A percentile compares a stretch with the other conserved stretches of the same genome.
phyloP scores from a whole-genome alignment of 2,329 filamentous ascomycete genomes.

The Hypoxylon sp. region DNA sequence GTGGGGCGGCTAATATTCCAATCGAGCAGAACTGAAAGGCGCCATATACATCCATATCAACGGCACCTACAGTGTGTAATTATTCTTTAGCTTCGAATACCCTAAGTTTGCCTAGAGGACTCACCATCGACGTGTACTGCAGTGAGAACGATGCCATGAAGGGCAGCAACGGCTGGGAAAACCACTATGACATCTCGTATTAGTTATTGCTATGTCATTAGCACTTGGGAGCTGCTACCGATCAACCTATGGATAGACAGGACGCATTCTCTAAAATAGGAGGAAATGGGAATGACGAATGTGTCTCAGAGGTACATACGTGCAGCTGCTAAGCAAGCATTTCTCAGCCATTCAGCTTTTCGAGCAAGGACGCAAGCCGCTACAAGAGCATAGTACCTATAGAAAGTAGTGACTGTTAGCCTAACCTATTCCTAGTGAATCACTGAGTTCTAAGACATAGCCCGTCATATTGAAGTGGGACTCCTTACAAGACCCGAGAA shows the following conservation, averaged over 20 bases:
- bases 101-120: conserved; percentile 43
- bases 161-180: conserved; percentile 73
- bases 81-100: conserved; percentile 7
- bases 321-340: conserved; percentile 74
- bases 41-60: conserved; percentile 78
- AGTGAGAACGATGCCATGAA: conserved; percentile 74
- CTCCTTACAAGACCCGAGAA: conserved; percentile 57
- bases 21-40: conserved; percentile 78
- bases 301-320: conserved; percentile 39
- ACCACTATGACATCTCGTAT: conserved; percentile 56
- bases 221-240: neutral
- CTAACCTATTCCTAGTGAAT: neutral
- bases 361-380: conserved; percentile 74
- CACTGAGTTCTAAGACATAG: neutral
- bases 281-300: neutral
- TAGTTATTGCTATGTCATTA: conserved; percentile 12
- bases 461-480: conserved; percentile 6
- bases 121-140: conserved; percentile 71
- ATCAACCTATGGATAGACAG: neutral
- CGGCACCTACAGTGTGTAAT: conserved; percentile 62
- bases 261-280: neutral
- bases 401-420: conserved; percentile 26
- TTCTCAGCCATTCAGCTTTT: conserved; percentile 72
- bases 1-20: conserved; percentile 74
- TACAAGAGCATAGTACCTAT: conserved; percentile 74